Evolutionary conservation across 1,284 basidiomycete species (phyloP), one percentile per base, ranked within the genome.

Genomic region (Malassezia globosa): DNA sequence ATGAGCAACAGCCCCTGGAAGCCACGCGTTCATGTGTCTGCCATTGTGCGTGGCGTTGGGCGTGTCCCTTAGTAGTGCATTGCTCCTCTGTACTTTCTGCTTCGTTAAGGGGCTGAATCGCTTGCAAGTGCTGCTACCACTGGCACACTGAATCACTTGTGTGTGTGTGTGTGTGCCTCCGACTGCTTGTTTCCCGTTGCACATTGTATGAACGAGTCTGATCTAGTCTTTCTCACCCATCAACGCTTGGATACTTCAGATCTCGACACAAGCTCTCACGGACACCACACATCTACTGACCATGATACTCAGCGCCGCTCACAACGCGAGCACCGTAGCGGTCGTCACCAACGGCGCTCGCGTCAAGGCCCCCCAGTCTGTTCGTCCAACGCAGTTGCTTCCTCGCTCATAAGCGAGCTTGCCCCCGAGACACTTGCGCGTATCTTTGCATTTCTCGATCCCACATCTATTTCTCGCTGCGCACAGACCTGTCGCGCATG

Each of bases 381-480:
- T 16, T 31, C 29, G 29, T 31, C 29, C 29, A 16, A 13, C 11
- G 29, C 16, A 31, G 29, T 13, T 31, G 29, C 16, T 16, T 31
- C 29, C 36, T 46, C 7, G 43, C 25, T 11, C 26, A 42, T n/a
- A n/a, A n/a, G n/a, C n/a, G n/a, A n/a, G n/a, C 46, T 64, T 14
- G 62, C 85, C 21, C 72, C 76, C 27, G 85, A 88, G 68, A 81
- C 81, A 23, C 81, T 87, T 72, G 80, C 80, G 29, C 82, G 84
- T 55, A 77, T 87, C 73, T 83, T 84, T n/a, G 77, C 83, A 8
- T 81, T 80, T 66, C 80, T 88, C 45, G 77, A 81, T 61, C 83
- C 84, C 0, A 73, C 74, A 0, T 76, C 80, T 5, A 78, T 89
- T 31, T 69, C 81, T 39, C 69, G 76, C 1, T 78, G 85, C 56